Conservation (phyloP, 2,329 filamentous ascomycete species). For the Colletotrichum liaoningense region DNA sequence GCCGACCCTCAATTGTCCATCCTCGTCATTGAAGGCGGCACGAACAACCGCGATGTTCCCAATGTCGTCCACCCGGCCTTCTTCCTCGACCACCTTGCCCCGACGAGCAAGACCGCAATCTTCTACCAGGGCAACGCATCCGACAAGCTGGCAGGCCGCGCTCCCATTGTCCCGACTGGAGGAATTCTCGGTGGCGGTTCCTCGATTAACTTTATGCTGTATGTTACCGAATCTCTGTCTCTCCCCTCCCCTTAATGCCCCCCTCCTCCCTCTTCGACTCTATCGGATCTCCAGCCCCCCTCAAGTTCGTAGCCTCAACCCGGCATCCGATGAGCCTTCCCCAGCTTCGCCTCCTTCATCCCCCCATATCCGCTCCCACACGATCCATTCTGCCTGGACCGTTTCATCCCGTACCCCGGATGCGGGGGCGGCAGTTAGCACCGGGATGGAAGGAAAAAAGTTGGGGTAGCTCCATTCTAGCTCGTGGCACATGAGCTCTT, state of each 20-base stretch:
- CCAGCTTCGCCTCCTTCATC: neutral
- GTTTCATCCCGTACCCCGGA: neutral
- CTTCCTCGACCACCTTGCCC: slow-evolving; percentile 72
- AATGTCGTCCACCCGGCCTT: slow-evolving; percentile 62
- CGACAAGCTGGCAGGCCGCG: slow-evolving; percentile 56
- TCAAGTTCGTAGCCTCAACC: neutral
- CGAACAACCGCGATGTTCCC: slow-evolving; percentile 63
- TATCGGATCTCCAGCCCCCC: neutral
- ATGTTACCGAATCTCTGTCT: neutral
- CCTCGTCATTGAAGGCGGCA: slow-evolving; percentile 64
- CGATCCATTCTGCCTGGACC: neutral
- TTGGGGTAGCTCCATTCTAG: neutral
- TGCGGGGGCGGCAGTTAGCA: neutral
- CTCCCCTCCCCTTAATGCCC: neutral
- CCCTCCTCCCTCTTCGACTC: neutral
- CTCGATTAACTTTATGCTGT: slow-evolving; percentile 59
- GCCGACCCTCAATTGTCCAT: slow-evolving; percentile 60
- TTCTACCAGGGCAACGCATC: slow-evolving; percentile 63
- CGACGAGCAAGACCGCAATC: slow-evolving; percentile 72
- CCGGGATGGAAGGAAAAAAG: neutral
- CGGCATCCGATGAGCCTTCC: neutral
- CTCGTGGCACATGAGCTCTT: neutral
- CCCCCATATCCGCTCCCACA: neutral
- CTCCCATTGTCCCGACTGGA: slow-evolving; percentile 50
- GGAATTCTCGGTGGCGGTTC: slow-evolving; percentile 65